These are phyloP conservation scores for Obelidium mucronatum DNA, from an alignment of 192 early-diverging fungal species.

Conservation along the genomic window DNA sequence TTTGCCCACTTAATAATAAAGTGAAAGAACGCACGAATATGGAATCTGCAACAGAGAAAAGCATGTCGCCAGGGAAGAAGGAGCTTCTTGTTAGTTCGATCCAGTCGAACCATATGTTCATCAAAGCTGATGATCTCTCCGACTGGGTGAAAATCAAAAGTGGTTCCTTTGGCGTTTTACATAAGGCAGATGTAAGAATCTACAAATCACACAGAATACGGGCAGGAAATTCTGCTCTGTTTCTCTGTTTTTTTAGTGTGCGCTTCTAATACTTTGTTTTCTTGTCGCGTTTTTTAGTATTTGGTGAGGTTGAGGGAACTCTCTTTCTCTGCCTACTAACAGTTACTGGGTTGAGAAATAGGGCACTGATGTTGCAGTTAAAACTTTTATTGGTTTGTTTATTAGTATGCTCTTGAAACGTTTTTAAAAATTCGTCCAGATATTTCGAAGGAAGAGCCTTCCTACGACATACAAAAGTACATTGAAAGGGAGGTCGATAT, in stretches of 20 bases:
- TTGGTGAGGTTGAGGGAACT: constrained; percentile 13
- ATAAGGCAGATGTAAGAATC: constrained; percentile 34
- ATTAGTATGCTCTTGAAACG: too few relatives aligned
- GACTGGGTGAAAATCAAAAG: constrained; percentile 19
- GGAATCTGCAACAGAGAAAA: neutral
- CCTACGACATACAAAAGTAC: constrained; percentile 51
- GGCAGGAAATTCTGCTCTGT: neutral
- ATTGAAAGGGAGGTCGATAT: constrained; percentile 53
- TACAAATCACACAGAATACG: neutral
- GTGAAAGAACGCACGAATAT: neutral
- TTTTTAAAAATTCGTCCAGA: too few relatives aligned
- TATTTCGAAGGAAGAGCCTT: constrained; percentile 40
- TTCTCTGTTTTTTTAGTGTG: neutral
- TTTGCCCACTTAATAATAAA: neutral
- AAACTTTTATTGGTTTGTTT: constrained; percentile 46
- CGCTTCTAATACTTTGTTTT: constrained; percentile 1
- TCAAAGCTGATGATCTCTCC: neutral
- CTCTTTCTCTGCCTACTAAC: neutral
- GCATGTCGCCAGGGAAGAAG: neutral
- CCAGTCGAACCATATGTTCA: constrained; percentile 26
- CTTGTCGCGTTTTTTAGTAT: constrained; percentile 22
- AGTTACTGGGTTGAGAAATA: too few relatives aligned
- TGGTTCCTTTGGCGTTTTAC: constrained; percentile 27
- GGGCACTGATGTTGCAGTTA: constrained; percentile 59
- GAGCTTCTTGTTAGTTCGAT: neutral